Base-by-base conservation (phyloP, 2,329 filamentous ascomycete genomes). In the Xylariaceae sp. region DNA sequence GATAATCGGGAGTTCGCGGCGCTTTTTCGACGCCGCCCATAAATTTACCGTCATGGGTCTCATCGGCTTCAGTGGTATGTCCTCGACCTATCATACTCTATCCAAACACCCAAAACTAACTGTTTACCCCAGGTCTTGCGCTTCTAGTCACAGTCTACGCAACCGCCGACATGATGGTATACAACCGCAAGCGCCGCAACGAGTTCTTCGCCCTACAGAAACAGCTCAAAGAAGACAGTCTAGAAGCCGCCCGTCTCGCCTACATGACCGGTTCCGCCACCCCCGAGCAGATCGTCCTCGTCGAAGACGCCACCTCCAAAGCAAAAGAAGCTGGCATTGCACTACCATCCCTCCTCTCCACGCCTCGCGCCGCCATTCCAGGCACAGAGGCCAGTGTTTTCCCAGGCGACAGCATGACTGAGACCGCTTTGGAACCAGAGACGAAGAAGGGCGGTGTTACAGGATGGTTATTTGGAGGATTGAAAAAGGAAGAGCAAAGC, bases 201-300 rank as follows among this genome's bases (percentile, higher is more conserved):
- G 80, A 83, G 65, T 83, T 81, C 71, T 62, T 77, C 60, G 75
- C 78, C 51, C 71, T 78, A 47, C 78, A 82, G 62, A 73, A 73
- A 65, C 69, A 74, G 53, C 69, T 82, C 62, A 73, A 75, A 45
- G 74, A 71, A 59, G 78, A 82, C 68, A 72, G 73, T 55, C 75
- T 83, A 48, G 74, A 78, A 55, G 73, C 74, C 54, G 80, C 80
- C 44, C 79, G 80, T 30, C 68, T 83, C 15, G 80, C 80, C 52
- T 83, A 81, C 68, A 78, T 83, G 70, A 76, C 75, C 53, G 78
- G 77, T 62, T 71, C 73, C 33, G 80, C 80, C 22, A 78, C 75
- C 48, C 73, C 77, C 40, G 78, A 80, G 42, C 80, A 83, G 65
- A 71, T 76, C 44, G 62, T 67, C 31, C 71, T 82, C 49, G 80